Conservation (phyloP, 2,329 filamentous ascomycete species). For the Coleophoma eucalyptorum region DNA sequence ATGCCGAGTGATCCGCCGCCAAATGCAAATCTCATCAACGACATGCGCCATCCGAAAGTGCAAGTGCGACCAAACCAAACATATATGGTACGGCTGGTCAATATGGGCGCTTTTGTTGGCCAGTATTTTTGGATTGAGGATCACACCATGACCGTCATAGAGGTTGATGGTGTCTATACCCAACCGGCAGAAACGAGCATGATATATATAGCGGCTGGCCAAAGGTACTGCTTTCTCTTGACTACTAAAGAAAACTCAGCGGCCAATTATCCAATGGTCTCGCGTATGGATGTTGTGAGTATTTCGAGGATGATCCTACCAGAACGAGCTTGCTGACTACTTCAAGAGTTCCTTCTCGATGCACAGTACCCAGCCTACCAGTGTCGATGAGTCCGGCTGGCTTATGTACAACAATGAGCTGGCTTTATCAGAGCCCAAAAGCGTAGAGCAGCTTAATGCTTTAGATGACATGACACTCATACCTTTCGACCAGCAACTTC, state of each 20-base stretch:
- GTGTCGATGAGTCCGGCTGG: constrained; percentile 67
- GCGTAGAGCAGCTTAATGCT: constrained; percentile 58
- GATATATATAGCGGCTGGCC: no score
- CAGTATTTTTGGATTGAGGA: constrained; percentile 3
- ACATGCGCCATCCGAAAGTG: no score
- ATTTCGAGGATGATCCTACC: no score
- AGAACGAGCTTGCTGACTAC: background rate
- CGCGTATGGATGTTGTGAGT: no score
- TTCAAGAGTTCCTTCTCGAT: constrained; percentile 41
- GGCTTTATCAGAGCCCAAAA: constrained; percentile 43
- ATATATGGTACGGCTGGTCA: constrained; percentile 5
- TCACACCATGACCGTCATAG: constrained; percentile 36
- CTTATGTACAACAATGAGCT: constrained; percentile 51
- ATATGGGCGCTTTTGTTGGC: constrained; percentile 1
- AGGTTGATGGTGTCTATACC: constrained; percentile 40
- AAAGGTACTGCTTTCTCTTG: no score
- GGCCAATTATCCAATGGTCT: no score
- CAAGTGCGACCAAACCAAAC: no score
- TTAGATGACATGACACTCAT: constrained; percentile 72
- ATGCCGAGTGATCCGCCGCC: no score
- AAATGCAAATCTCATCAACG: constrained; percentile 1
- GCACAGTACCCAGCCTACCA: constrained; percentile 60
- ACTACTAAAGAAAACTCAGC: no score
- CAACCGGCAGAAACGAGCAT: background rate
- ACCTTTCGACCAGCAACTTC: constrained; percentile 60